Base-by-base conservation (phyloP, 148 eudicot species). In the Cornus kousa region DNA sequence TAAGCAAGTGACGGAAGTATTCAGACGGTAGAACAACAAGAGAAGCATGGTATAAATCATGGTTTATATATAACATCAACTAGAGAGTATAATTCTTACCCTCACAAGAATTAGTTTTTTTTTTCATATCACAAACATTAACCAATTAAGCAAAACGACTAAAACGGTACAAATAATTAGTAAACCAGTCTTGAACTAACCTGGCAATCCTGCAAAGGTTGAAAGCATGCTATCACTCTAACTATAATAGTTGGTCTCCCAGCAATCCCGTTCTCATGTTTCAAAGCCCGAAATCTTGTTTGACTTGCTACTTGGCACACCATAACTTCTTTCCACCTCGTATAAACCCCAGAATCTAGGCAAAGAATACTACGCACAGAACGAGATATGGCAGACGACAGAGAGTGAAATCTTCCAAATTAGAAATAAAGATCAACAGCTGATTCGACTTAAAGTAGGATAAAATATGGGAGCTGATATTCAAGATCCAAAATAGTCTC, bases 271-370 rank as follows among this genome's bases (percentile, higher is more conserved):
- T 77, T 89, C 81, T 88, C 91, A 82, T 93, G 97, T 82, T 89
- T 93, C 85, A 88, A 86, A 62, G 94, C 89, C 87, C 90, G 87
- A 79, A 91, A 93, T 89, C 90, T 93, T 78, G 94, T 87, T 84
- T 91, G 97, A 79, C 90, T 88, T 22, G 97, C 87, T 87, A 88
- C 94, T 91, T 89, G 97, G 88, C 94, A 87, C 90, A 93, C 97
- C 97, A 93, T 93, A 88, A 92, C 94, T 93, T 85, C 91, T 82
- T 74, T 79, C 71, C 75, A 78, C 77, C 85, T 88, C 85, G 32
- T 76, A 68, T 74, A 55, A 68, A 80, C 68, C 70, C 62, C 16
- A 55, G 65, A 39, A 55, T 32, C 48, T 17, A 64, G 48, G 69
- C 23, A 50, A 32, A 8, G 50, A 57, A 57, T 57, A 43, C 4